Conservation (phyloP, 371 early-diverging fungal species). For the Rhizopus sp. region DNA sequence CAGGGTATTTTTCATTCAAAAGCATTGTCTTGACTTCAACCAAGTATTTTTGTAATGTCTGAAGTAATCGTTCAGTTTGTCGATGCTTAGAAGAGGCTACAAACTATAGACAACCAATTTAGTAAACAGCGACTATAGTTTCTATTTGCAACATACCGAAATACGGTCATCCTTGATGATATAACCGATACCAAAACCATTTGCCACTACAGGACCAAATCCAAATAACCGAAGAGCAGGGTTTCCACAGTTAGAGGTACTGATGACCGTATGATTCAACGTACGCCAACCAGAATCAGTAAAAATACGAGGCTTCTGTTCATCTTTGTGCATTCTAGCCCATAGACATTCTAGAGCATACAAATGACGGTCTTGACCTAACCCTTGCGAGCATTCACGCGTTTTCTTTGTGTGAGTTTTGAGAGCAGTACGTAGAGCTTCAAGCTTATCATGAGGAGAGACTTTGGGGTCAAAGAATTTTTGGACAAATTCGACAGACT, state of each 20-base stretch:
- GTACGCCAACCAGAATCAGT: slow-evolving; percentile 62
- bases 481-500: slow-evolving; percentile 71
- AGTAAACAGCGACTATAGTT: background rate
- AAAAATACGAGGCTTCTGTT: slow-evolving; percentile 70
- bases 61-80: slow-evolving; percentile 52
- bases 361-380: slow-evolving; percentile 86
- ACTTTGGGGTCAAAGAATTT: slow-evolving; percentile 61
- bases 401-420: slow-evolving; percentile 72
- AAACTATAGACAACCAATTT: slow-evolving; percentile 27
- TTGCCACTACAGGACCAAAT: slow-evolving; percentile 88
- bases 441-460: slow-evolving; percentile 45
- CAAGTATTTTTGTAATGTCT: slow-evolving; percentile 46
- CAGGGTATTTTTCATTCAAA: slow-evolving; percentile 46
- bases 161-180: slow-evolving; percentile 77
- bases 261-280: slow-evolving; percentile 74
- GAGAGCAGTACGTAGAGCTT: slow-evolving; percentile 64
- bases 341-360: slow-evolving; percentile 70
- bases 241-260: slow-evolving; percentile 88
- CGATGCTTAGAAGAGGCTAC: slow-evolving; percentile 59
- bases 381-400: slow-evolving; percentile 68
- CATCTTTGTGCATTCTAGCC: slow-evolving; percentile 46
- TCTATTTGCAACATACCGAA: slow-evolving; percentile 36
- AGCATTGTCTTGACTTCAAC: slow-evolving; percentile 42
- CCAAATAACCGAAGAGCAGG: slow-evolving; percentile 85
- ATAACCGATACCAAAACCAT: slow-evolving; percentile 90